Base-by-base conservation (phyloP, 352 stramenopile species). In the Phytophthora sansomeana region DNA sequence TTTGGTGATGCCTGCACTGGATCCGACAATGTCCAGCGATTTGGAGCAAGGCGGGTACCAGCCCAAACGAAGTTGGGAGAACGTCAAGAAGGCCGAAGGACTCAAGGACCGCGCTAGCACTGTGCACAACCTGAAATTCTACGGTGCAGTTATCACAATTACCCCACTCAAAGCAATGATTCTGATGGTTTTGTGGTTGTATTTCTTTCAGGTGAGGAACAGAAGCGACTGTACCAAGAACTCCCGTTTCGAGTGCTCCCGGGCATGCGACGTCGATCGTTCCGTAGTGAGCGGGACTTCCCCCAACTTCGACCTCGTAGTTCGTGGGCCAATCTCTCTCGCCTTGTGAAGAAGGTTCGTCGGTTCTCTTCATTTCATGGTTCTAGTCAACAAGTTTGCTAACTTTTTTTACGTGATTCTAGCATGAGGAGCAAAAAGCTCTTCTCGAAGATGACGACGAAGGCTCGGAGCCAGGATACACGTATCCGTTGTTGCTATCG, bases 31-130 rank as follows among this genome's bases (percentile, higher is more conserved):
- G 41, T 65, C 60, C 10, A 52, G 43, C 16, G 39, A 63, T 44
- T 32, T 77, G 46, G 64, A 74, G n/a, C 21, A 54, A n/a, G 58
- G 62, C 21, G 56, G 57, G 3, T 10, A 39, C 24, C 29, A 32
- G 3, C 56, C 69, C 35, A 77, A 78, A 32, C 54, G 66, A 41
- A 81, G 72, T 44, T 91, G 83, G 83, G 81, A 83, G 41, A 75
- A 87, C n/a, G 39, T 89, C 63, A 92, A 90, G 66, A 56, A 63
- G 38, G 73, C 79, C 13, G 77, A 89, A 26, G 80, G 83, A 19
- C 73, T 92, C 44, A 87, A 87, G 28, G 80, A 88, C 67, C 83
- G 83, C 26, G 85, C 81, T 24, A 92, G 77, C 53, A 92, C 83
- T 50, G 73, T 83, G 64, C 79, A 90, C 53, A 85, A 90, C 57